Conservation (phyloP, 441 rosid species). For the Erysimum pusillum region DNA sequence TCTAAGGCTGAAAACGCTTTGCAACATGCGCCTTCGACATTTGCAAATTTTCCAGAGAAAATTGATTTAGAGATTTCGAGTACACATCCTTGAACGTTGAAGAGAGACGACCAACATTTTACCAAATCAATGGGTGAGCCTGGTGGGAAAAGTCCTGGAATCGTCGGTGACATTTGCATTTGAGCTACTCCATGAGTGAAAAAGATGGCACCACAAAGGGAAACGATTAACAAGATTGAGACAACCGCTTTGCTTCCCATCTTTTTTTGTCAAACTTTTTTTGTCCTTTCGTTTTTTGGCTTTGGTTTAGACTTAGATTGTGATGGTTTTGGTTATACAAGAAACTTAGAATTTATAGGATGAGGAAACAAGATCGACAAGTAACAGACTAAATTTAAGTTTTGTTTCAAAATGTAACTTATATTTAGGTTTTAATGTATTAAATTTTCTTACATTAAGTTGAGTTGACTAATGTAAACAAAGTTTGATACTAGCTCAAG, state of each 20-base stretch:
- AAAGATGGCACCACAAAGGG: background rate
- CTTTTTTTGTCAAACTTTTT: no score
- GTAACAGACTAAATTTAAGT: no score
- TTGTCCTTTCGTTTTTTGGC: no score
- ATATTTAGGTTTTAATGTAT: no score
- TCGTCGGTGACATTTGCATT: background rate
- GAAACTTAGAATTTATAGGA: no score
- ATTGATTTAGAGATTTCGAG: slow-evolving; percentile 10
- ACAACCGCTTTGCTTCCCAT: slow-evolving; percentile 1
- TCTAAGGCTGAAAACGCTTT: background rate
- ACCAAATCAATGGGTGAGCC: background rate
- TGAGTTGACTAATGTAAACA: no score
- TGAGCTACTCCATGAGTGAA: slow-evolving; percentile 13
- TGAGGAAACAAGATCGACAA: no score
- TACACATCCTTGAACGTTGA: slow-evolving; percentile 7
- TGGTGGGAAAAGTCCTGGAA: background rate
- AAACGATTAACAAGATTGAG: background rate
- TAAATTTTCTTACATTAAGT: no score
- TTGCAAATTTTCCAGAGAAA: slow-evolving; percentile 20
- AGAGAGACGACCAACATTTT: slow-evolving; percentile 26
- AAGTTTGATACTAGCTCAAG: no score
- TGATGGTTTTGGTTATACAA: no score
- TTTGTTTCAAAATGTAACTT: no score
- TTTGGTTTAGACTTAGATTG: no score
- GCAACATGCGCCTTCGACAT: slow-evolving; percentile 4